Percentiles rank a stretch among this genome's conserved stretches.
Evolutionary conservation across 352 stramenopile genomes (phyloP).

Genomic region (Elongisporangium senticosum): DNA sequence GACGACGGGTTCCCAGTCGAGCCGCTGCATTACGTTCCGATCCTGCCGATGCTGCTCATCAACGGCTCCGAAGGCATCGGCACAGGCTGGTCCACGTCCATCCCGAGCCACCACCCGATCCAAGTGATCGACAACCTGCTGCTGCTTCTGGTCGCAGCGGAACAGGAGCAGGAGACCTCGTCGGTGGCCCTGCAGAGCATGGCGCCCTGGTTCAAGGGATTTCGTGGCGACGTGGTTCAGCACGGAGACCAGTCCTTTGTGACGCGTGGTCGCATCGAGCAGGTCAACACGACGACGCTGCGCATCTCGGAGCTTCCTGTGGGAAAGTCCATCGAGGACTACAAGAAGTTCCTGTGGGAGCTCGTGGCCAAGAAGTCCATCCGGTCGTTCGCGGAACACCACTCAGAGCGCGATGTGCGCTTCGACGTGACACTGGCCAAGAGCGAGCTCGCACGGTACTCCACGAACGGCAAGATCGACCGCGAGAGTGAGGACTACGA

Average conservation of each 20-base stretch:
- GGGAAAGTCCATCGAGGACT: constrained; percentile 98
- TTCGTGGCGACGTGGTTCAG: constrained; percentile 87
- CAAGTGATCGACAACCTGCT: constrained; percentile 96
- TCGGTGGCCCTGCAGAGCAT: constrained; percentile 56
- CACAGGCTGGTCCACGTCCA: constrained; percentile 95
- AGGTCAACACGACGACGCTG: constrained; percentile 91
- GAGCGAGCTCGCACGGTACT: constrained; percentile 61
- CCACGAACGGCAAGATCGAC: constrained; percentile 23
- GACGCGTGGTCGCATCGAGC: constrained; percentile 62
- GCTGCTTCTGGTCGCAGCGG: constrained; percentile 54
- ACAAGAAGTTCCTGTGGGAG: constrained; percentile 96
- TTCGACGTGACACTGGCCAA: constrained; percentile 72
- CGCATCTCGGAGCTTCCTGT: constrained; percentile 96
- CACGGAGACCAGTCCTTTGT: constrained; percentile 62
- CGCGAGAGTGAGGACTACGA: constrained; percentile 35
- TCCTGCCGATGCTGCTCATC: constrained; percentile 94
- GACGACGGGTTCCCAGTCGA: constrained; percentile 99
- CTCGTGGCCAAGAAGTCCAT: constrained; percentile 85
- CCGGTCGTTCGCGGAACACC: constrained; percentile 94
- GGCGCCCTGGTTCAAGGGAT: constrained; percentile 95
- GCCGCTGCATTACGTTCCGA: constrained; percentile 96
- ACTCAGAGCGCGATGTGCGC: constrained; percentile 90
- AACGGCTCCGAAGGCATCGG: constrained; percentile 99
- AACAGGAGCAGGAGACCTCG: constrained; percentile 35
- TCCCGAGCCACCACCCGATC: constrained; percentile 95